Conservation (phyloP, 805 yeast species). For the Candida pseudofarinosa region DNA sequence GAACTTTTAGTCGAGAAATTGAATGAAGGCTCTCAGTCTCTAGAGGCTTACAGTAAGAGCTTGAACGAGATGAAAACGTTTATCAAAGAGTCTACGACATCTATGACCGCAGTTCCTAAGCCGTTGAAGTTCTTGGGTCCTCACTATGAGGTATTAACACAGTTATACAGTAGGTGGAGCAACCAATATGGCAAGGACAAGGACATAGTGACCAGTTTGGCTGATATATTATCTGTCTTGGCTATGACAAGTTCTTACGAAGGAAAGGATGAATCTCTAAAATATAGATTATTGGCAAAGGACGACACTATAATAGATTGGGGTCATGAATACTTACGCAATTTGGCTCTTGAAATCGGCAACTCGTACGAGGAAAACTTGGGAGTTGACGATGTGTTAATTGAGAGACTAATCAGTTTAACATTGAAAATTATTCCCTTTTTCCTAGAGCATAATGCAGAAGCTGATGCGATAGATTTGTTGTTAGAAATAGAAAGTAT, state of each 20-base stretch:
- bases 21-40: conserved; percentile 44
- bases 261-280: conserved; percentile 73
- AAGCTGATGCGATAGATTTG: conserved; percentile 96
- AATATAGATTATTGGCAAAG: conserved; percentile 61
- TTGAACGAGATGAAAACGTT: conserved; percentile 67
- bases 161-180: conserved; percentile 66
- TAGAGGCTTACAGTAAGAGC: conserved; percentile 53
- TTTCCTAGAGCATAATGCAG: conserved; percentile 92
- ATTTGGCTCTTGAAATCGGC: conserved; percentile 92
- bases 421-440: conserved; percentile 80
- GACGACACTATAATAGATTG: conserved; percentile 68
- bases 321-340: conserved; percentile 99
- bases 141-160: conserved; percentile 65
- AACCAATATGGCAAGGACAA: conserved; percentile 17
- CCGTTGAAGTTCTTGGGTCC: conserved; percentile 95
- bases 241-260: conserved; percentile 92
- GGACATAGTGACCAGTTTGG: conserved; percentile 53
- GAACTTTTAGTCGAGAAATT: conserved; percentile 83
- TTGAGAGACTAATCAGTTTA: conserved; percentile 51
- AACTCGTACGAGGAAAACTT: conserved; percentile 62
- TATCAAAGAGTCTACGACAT: conserved; percentile 89
- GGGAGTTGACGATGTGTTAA: conserved; percentile 32
- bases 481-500: conserved; percentile 85
- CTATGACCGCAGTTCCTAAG: conserved; percentile 99
- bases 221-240: conserved; percentile 86